Percentiles rank a stretch among this genome's conserved stretches.
phyloP scores from a whole-genome alignment of 2,329 filamentous ascomycete species.

The Claviceps arundinis region DNA sequence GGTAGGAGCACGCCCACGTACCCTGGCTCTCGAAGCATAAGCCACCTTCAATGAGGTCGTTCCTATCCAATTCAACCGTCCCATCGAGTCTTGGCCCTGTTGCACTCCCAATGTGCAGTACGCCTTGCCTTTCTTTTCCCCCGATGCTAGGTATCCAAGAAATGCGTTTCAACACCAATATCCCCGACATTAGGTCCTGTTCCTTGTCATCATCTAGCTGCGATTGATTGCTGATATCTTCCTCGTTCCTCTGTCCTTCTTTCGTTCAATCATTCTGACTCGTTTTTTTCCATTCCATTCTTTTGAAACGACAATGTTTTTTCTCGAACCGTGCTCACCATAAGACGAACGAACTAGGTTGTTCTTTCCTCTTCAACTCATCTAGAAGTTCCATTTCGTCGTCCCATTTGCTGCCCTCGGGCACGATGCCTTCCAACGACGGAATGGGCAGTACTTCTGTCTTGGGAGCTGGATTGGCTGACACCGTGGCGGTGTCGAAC shows the following conservation, averaged over 20 bases:
- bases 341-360: background rate
- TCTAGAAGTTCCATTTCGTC: constrained; percentile 45
- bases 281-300: background rate
- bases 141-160: background rate
- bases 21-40: background rate
- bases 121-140: background rate
- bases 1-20: background rate
- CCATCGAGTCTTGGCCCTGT: background rate
- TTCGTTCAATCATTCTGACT: background rate
- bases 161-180: background rate
- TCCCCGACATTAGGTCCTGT: background rate
- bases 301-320: background rate
- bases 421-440: constrained; percentile 14
- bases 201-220: background rate
- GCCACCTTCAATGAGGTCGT: background rate
- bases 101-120: background rate
- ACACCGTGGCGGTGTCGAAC: constrained; percentile 6
- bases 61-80: background rate
- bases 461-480: constrained; percentile 1
- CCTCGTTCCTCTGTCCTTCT: background rate
- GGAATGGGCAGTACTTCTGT: constrained; percentile 4
- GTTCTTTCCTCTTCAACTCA: constrained; percentile 13
- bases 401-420: constrained; percentile 34
- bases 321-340: background rate
- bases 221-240: background rate